Percentiles rank a stretch among this genome's conserved stretches.
These are phyloP conservation scores for Metschnikowia vanudenii DNA, from an alignment of 805 yeast genomes.

Conservation along the genomic window DNA sequence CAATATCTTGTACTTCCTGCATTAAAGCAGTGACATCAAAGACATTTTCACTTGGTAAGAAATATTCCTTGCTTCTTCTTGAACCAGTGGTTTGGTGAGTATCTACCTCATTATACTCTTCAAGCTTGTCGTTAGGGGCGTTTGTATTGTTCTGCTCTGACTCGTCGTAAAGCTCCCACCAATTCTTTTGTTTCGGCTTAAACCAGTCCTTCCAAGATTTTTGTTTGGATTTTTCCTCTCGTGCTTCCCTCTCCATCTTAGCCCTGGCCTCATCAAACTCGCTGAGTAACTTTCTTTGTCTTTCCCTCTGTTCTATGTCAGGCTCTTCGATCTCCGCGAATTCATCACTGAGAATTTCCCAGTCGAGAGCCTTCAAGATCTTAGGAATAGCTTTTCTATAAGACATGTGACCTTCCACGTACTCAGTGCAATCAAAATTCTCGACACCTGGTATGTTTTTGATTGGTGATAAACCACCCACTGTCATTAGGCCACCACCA, in stretches of 20 bases:
- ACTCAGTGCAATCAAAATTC: constrained; percentile 81
- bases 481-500: constrained; percentile 88
- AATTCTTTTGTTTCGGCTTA: constrained; percentile 48
- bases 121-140: constrained; percentile 7
- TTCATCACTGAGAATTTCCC: constrained; percentile 85
- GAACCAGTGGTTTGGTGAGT: constrained; percentile 14
- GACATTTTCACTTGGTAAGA: constrained; percentile 20
- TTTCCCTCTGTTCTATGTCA: constrained; percentile 80
- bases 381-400: constrained; percentile 92
- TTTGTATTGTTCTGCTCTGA: constrained; percentile 14
- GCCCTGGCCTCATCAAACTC: constrained; percentile 87
- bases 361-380: constrained; percentile 62
- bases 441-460: constrained; percentile 64
- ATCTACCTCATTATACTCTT: constrained; percentile 18
- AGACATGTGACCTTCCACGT: constrained; percentile 96
- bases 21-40: constrained; percentile 47
- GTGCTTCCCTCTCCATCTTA: constrained; percentile 48
- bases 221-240: constrained; percentile 29
- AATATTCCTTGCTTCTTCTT: constrained; percentile 6
- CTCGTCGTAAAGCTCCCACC: constrained; percentile 57
- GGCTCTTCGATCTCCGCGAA: constrained; percentile 96
- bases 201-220: constrained; percentile 52
- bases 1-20: constrained; percentile 46
- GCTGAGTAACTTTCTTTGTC: constrained; percentile 74
- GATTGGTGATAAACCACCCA: constrained; percentile 84